A percentile compares a stretch with the other conserved stretches of the same genome.
These are phyloP conservation scores for Pterocarpus macrocarpus DNA, from an alignment of 306 rosid species.

Conservation along the genomic window DNA sequence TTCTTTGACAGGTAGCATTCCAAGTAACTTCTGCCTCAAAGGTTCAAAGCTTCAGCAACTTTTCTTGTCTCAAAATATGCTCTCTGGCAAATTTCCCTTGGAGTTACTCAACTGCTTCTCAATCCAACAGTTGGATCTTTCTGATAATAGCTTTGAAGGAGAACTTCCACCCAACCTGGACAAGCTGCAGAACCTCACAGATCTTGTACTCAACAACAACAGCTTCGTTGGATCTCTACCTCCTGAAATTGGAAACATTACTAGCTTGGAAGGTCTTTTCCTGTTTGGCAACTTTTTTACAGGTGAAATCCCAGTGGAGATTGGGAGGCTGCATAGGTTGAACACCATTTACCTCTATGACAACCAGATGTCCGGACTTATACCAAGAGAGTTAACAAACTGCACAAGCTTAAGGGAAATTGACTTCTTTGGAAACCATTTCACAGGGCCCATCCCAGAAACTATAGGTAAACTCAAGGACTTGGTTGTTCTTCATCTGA, in stretches of 20 bases:
- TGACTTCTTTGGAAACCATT: constrained; percentile 91
- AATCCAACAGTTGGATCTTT: constrained; percentile 86
- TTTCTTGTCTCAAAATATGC: constrained; percentile 75
- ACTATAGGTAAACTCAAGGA: constrained; percentile 81
- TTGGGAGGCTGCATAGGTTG: constrained; percentile 77
- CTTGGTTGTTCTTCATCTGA: constrained; percentile 81
- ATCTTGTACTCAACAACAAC: constrained; percentile 87
- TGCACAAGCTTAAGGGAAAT: constrained; percentile 74
- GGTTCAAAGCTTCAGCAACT: constrained; percentile 68
- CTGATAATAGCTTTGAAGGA: constrained; percentile 79
- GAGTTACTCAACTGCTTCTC: constrained; percentile 74
- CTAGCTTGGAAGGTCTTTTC: constrained; percentile 65
- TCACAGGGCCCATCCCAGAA: constrained; percentile 81
- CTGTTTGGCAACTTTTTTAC: constrained; percentile 77
- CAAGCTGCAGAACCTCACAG: constrained; percentile 68
- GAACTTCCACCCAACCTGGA: constrained; percentile 71
- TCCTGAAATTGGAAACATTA: constrained; percentile 79
- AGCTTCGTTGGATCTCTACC: constrained; percentile 80
- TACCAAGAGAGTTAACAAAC: constrained; percentile 86
- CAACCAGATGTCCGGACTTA: constrained; percentile 83
- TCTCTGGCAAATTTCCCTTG: constrained; percentile 76
- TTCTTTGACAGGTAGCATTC: constrained; percentile 75
- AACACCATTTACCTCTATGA: constrained; percentile 78
- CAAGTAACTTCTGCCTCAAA: constrained; percentile 71
- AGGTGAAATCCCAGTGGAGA: constrained; percentile 77